Conservation (phyloP, 768 basidiomycete species). For the Paxillus involutus region DNA sequence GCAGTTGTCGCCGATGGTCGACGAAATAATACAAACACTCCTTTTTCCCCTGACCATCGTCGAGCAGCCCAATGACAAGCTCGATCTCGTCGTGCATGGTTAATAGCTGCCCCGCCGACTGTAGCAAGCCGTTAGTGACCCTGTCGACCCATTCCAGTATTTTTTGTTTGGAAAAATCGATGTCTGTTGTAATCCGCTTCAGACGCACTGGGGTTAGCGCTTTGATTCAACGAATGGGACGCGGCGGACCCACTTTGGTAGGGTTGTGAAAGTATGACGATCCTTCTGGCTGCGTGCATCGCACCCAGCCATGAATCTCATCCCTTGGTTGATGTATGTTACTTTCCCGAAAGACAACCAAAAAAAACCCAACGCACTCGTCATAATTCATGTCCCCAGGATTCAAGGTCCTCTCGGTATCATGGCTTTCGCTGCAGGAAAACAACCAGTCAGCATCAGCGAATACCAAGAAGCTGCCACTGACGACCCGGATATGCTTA, state of each 20-base stretch:
- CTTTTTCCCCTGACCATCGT: not conserved
- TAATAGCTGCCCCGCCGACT: not conserved
- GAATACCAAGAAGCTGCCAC: not conserved
- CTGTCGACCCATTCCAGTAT: not conserved
- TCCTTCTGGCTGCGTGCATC: constrained; percentile 50
- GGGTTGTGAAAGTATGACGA: constrained; percentile 49
- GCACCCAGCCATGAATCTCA: not conserved
- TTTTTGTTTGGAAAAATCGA: not conserved
- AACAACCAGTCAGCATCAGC: not conserved
- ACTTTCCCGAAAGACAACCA: not conserved
- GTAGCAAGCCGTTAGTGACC: not conserved
- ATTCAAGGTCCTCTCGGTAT: not conserved
- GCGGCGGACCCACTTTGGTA: constrained; percentile 32
- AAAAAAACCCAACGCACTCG: not conserved
- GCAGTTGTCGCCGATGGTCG: constrained; percentile 37
- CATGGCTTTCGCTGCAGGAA: not conserved
- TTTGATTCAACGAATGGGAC: not conserved
- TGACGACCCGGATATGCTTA: not conserved
- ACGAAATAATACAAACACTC: constrained; percentile 42
- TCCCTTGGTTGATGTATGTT: not conserved
- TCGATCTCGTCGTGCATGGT: constrained; percentile 1
- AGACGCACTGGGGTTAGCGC: not conserved
- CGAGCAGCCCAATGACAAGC: constrained; percentile 1
- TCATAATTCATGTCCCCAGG: constrained; percentile 1
- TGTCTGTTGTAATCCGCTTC: constrained; percentile 2